phyloP scores from a whole-genome alignment of 768 basidiomycete species.

The Lactifluus piperatus region DNA sequence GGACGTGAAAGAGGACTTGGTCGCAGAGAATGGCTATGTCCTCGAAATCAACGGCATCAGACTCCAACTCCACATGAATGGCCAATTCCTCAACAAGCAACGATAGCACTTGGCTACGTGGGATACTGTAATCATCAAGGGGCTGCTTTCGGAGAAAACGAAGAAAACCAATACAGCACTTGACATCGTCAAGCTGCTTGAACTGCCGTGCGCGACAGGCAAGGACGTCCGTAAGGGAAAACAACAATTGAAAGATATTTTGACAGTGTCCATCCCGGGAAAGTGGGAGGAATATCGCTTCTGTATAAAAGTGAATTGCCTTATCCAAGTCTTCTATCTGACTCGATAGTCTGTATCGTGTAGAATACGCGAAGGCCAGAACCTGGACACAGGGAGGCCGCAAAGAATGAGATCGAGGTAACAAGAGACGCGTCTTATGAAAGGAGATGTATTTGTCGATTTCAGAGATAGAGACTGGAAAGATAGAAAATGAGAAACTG shows the following conservation, averaged over 20 bases:
- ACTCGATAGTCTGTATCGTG: not conserved
- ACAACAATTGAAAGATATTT: not conserved
- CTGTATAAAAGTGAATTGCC: not conserved
- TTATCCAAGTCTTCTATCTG: not conserved
- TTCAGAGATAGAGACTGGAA: not conserved
- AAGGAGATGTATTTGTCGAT: not conserved
- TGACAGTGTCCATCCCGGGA: not conserved
- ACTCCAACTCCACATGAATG: not conserved
- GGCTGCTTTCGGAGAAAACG: not conserved
- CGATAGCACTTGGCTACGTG: not conserved
- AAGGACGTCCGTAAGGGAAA: not conserved
- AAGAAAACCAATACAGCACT: not conserved
- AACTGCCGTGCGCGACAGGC: not conserved
- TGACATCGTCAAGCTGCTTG: not conserved
- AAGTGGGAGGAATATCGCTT: not conserved
- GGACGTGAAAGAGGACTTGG: not conserved
- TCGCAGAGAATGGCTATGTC: not conserved
- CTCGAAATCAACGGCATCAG: not conserved
- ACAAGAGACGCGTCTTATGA: not conserved
- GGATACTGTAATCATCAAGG: not conserved
- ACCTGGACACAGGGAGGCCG: not conserved
- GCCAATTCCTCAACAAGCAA: not conserved
- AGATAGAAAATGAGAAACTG: not conserved
- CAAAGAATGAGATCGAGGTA: not conserved
- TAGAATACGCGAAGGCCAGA: not conserved